These are phyloP conservation scores for Phialophora macrospora DNA, from an alignment of 2,329 filamentous ascomycete genomes.

Conservation along the genomic window DNA sequence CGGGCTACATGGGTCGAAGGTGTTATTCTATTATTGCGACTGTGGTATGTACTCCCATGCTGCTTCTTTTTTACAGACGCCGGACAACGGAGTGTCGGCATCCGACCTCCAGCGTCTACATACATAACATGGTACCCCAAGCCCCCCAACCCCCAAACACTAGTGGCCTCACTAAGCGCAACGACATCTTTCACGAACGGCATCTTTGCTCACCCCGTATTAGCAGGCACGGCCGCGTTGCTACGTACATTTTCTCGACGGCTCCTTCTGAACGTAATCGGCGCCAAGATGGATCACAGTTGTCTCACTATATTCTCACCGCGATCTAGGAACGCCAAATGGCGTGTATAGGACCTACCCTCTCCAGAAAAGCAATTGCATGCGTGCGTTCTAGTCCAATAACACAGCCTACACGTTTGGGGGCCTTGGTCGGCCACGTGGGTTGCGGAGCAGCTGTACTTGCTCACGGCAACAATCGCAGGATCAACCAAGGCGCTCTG, in stretches of 20 bases:
- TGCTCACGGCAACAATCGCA: neutral
- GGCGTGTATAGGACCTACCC: neutral
- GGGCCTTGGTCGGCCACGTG: neutral
- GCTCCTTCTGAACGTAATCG: neutral
- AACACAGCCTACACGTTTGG: neutral
- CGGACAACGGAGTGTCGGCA: conserved; percentile 15
- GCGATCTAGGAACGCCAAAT: neutral
- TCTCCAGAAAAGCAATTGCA: neutral
- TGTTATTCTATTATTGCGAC: neutral
- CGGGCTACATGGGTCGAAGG: neutral
- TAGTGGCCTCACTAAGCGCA: neutral
- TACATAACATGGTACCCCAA: too few species aligned
- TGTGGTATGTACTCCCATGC: neutral
- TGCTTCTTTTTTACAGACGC: conserved; percentile 1
- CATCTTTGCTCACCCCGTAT: neutral
- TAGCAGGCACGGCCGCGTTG: too few species aligned
- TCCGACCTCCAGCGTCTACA: neutral
- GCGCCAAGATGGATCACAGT: neutral
- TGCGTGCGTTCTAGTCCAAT: neutral
- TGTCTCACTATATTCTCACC: neutral
- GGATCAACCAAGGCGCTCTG: neutral
- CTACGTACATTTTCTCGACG: neutral
- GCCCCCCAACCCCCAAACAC: conserved; percentile 5
- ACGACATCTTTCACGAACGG: neutral
- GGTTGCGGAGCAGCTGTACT: neutral